Evolutionary conservation across 768 basidiomycete species (phyloP), one percentile per base, ranked within the genome.

Genomic region (Panaeolus cyanescens): DNA sequence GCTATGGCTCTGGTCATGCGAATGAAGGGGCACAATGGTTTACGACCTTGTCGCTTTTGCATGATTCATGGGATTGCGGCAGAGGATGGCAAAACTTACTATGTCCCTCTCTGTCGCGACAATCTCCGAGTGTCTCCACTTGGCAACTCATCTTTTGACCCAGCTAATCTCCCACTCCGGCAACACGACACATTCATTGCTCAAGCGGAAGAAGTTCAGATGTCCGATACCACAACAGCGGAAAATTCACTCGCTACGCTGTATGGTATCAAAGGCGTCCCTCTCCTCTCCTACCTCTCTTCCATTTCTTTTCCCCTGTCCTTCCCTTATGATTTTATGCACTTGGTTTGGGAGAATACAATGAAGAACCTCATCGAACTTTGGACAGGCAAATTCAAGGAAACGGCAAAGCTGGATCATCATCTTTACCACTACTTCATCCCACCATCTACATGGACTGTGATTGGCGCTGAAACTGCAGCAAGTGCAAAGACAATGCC

Each of bases 261-360:
- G 28, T 59, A 30, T 32, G 59, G 59, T 20, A 54, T 59, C 22
- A 59, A 59, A 32, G 59, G 62, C 1, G 17, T 58, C 19, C 64
- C 66, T 1, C 22, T 76, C 1, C 71, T 80, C 20, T 56, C 64
- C 1, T 9, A 33, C 8, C 68, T 79, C 0, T 54, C 62, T 0
- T 77, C 75, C 0, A 56, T 79, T 10, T 59, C 59, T 1, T 75
- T 79, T 63, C 72, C 80, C 6, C 1, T 19, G 5, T 75, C 73
- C 0, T 75, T 74, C 10, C 79, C 80, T 0, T 77, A 74, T 64
- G 80, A 82, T 53, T 75, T 74, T 63, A 81, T 83, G 76, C 82
- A 84, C 42, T 66, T 78, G 0, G 60, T 82, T 22, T 74, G 70
- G 54, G 80, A 83, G 62, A 83, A 83, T 59, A 58, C 77, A 2